Evolutionary conservation across 2,329 filamentous ascomycete genomes (phyloP).

Genomic region (Polychaeton citri): DNA sequence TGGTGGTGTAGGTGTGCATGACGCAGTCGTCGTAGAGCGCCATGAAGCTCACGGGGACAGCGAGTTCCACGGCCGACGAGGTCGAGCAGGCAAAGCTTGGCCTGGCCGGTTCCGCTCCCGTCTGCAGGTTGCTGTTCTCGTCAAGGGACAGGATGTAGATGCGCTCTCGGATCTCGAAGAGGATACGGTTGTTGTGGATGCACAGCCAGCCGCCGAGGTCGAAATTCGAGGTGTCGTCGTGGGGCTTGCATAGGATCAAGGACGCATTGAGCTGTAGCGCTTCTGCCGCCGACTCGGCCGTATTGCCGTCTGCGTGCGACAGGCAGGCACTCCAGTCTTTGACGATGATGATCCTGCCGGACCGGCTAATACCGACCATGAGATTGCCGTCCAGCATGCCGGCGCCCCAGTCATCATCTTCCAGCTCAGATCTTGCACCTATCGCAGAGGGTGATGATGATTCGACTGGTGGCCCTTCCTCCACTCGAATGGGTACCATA

Average conservation of each 20-base stretch:
- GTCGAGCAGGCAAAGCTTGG: constrained; percentile 17
- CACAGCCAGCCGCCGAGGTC: constrained; percentile 36
- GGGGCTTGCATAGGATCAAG: constrained; percentile 30
- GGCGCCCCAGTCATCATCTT: constrained; percentile 35
- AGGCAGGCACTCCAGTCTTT: constrained; percentile 29
- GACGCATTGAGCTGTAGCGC: constrained; percentile 10
- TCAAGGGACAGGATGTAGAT: constrained; percentile 31
- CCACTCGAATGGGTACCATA: background rate
- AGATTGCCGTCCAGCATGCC: constrained; percentile 29
- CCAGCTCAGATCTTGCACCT: constrained; percentile 2
- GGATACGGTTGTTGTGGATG: constrained; percentile 27
- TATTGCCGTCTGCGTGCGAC: constrained; percentile 6
- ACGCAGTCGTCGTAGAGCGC: constrained; percentile 33
- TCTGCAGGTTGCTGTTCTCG: constrained; percentile 12
- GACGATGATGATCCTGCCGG: constrained; percentile 31
- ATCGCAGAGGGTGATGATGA: constrained; percentile 3
- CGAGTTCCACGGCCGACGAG: constrained; percentile 24
- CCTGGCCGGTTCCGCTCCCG: constrained; percentile 8
- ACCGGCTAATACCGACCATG: constrained; percentile 31
- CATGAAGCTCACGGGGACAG: constrained; percentile 35
- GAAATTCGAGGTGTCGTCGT: constrained; percentile 23
- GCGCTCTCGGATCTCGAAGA: constrained; percentile 31
- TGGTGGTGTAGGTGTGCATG: constrained; percentile 29
- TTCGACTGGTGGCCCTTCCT: constrained; percentile 1
- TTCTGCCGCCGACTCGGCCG: background rate